Percentiles rank a stretch among this genome's conserved stretches.
These are phyloP conservation scores for Sanghuangporus sanghuang DNA, from an alignment of 1,284 basidiomycete genomes.

Conservation along the genomic window DNA sequence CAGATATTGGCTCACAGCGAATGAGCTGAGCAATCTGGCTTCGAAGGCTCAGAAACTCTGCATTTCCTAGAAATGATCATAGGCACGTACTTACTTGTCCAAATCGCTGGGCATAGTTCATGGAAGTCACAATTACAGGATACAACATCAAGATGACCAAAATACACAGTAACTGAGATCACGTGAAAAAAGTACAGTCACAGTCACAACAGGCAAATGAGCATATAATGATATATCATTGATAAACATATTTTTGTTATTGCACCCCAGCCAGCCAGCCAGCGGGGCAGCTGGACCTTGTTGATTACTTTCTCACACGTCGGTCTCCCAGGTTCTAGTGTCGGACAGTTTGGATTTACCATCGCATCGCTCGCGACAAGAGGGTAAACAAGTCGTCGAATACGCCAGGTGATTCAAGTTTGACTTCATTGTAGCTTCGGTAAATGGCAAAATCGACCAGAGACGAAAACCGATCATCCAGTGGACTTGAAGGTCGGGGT, in stretches of 20 bases:
- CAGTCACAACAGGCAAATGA: neutral
- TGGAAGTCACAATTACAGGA: neutral
- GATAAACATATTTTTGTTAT: too few species aligned
- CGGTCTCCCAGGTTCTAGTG: too few species aligned
- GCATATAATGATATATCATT: neutral
- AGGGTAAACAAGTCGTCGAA: neutral
- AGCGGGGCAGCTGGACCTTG: too few species aligned
- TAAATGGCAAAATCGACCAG: neutral
- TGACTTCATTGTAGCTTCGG: neutral
- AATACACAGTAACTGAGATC: neutral
- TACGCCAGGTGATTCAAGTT: neutral
- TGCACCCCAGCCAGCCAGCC: too few species aligned
- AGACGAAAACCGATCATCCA: neutral
- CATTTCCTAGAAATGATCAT: neutral
- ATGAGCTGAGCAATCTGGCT: conserved; percentile 88
- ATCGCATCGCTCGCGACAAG: neutral
- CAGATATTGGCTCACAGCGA: conserved; percentile 89
- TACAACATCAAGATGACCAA: neutral
- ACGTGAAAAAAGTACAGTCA: too few species aligned
- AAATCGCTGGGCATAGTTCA: conserved; percentile 39
- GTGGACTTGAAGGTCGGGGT: neutral
- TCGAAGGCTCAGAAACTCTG: neutral
- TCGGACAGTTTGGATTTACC: too few species aligned
- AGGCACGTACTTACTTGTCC: conserved; percentile 35
- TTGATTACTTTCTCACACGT: too few species aligned